These are phyloP conservation scores for Spathaspora gorwiae DNA, from an alignment of 805 yeast genomes.

Conservation along the genomic window DNA sequence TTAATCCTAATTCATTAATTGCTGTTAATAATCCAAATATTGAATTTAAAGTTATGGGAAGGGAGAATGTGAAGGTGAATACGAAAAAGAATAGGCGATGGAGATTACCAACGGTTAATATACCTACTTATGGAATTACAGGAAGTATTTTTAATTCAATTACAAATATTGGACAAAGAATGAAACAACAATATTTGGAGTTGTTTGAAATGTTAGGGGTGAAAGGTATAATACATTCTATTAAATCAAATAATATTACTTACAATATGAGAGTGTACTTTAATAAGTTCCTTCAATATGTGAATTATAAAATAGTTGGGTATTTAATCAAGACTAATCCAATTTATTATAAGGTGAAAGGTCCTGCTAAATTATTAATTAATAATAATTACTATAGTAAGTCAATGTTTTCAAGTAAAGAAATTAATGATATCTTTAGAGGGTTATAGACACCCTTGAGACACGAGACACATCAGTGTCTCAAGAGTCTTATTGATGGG, in stretches of 20 bases:
- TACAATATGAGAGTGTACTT: neutral
- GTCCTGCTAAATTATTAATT: slow-evolving; percentile 24
- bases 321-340: slow-evolving; percentile 8
- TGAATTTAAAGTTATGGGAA: slow-evolving; percentile 3
- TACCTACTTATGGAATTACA: slow-evolving; percentile 1
- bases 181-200: neutral
- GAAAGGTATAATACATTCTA: neutral
- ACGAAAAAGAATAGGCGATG: neutral
- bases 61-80: neutral
- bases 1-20: slow-evolving; percentile 36
- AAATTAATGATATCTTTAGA: slow-evolving; percentile 10
- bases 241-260: neutral
- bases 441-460: neutral
- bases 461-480: too few relatives aligned
- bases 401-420: slow-evolving; percentile 12
- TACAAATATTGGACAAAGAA: neutral
- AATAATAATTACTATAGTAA: slow-evolving; percentile 14
- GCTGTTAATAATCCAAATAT: slow-evolving; percentile 22
- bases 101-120: neutral
- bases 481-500: too few relatives aligned
- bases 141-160: neutral
- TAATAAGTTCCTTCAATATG: neutral
- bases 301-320: neutral
- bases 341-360: slow-evolving; percentile 18
- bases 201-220: neutral